phyloP scores from a whole-genome alignment of 2,329 filamentous ascomycete species.

The Microsporum canis region DNA sequence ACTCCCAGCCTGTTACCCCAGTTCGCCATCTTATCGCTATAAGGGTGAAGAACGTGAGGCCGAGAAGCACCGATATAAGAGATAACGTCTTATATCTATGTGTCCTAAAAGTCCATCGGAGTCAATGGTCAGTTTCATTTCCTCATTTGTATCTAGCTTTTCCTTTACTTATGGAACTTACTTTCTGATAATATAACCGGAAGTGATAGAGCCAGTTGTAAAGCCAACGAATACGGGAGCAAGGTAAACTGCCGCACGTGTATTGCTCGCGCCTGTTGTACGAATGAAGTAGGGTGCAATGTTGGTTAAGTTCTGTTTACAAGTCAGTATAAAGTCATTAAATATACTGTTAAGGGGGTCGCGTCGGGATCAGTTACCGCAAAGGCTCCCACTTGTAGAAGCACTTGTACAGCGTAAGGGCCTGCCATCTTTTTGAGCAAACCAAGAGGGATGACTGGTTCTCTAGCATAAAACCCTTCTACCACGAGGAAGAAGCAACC shows the following conservation, averaged over 20 bases:
- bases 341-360: not conserved
- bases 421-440: not conserved
- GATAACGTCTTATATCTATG: constrained; percentile 3
- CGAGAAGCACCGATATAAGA: not conserved
- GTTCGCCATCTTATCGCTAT: constrained; percentile 1
- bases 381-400: not conserved
- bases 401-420: not conserved
- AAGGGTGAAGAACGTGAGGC: not conserved
- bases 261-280: not conserved
- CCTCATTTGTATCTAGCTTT: not conserved
- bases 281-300: constrained; percentile 3
- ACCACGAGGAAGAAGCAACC: not conserved
- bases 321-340: not conserved
- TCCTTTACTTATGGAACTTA: not conserved
- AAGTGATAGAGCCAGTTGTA: not conserved
- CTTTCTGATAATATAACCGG: constrained; percentile 1
- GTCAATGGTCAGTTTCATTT: not conserved
- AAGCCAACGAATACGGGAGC: not conserved
- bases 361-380: not conserved
- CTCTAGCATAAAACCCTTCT: not conserved
- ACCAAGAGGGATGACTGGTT: not conserved
- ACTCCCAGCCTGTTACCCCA: not conserved
- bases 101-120: not conserved
- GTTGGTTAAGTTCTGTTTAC: not conserved
- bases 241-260: not conserved